Evolutionary conservation across 2,329 filamentous ascomycete species (phyloP).

Genomic region (Huntiella omanensis): DNA sequence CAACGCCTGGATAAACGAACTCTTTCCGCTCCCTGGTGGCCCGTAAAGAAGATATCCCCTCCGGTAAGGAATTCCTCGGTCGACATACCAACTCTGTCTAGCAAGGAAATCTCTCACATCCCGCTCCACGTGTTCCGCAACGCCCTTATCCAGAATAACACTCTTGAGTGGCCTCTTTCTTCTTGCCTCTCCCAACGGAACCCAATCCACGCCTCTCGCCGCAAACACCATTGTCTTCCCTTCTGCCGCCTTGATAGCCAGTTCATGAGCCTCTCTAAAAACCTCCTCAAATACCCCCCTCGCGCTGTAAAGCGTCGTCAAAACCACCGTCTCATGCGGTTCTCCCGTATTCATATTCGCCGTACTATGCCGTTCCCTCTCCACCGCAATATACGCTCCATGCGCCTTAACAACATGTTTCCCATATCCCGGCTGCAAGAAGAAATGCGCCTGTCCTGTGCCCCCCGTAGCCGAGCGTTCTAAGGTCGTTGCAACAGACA

Average conservation of each 20-base stretch:
- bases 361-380: constrained; percentile 68
- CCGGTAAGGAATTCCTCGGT: constrained; percentile 85
- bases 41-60: constrained; percentile 79
- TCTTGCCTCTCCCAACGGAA: constrained; percentile 63
- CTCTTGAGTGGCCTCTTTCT: constrained; percentile 75
- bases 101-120: constrained; percentile 71
- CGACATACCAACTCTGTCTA: constrained; percentile 73
- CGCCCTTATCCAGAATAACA: constrained; percentile 66
- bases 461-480: constrained; percentile 36
- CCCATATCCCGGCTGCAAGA: constrained; percentile 79
- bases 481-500: constrained; percentile 35
- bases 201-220: constrained; percentile 69
- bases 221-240: constrained; percentile 90
- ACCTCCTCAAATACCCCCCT: constrained; percentile 79
- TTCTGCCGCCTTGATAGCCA: constrained; percentile 64
- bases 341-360: constrained; percentile 66
- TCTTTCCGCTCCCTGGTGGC: constrained; percentile 82
- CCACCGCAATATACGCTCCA: constrained; percentile 72
- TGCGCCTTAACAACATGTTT: constrained; percentile 74
- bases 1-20: constrained; percentile 86
- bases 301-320: constrained; percentile 81
- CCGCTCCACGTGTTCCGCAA: constrained; percentile 61
- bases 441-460: constrained; percentile 53
- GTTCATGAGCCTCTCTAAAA: constrained; percentile 66
- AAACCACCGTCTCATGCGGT: constrained; percentile 82